Base-by-base conservation (phyloP, 2,329 filamentous ascomycete species). In the Alternaria triticina region DNA sequence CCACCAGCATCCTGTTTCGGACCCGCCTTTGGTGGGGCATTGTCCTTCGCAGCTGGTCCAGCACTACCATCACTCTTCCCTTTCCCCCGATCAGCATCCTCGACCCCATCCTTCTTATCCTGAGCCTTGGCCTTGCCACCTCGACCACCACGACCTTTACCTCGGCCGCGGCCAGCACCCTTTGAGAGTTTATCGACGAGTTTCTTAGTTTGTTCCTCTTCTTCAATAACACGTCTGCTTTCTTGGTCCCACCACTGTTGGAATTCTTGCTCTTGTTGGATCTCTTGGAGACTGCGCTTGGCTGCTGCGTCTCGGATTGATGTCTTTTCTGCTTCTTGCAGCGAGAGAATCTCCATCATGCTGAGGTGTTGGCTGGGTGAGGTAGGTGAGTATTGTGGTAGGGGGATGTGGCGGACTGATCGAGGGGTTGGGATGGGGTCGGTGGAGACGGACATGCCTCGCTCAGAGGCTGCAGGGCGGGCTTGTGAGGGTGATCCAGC, bases 181-280 rank as follows among this genome's bases (percentile, higher is more conserved):
- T 70, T 73, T 0, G 67, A 61, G 15, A 70, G 68, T 5, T 73
- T 66, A 23, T 77, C 75, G 8, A 79, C 70, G 60, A 75, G 71
- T 52, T 66, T 76, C 75, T 74, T 80, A 78, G 80, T 59, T 78
- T 74, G 82, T 57, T 82, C 82, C 12, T 82, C 83, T 69, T 86
- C 88, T 69, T 90, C 88, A 67, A 90, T 90, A 40, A 91, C 87
- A 27, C 91, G 86, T 63, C 86, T 86, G 72, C 90, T 93, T 79
- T 97, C 94, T 66, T 91, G 89, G 69, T 96, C 93, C 94, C 94
- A 97, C 94, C 94, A 97, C 77, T 96, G 90, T 77, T 97, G 93
- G 77, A 99, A 99, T 55, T 93, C 93, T 76, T 99, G 96, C 80
- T 99, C 96, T 69, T 96, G 89, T 78, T 99, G 96, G 62, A 99